Conservation (phyloP, 2,329 filamentous ascomycete genomes). For the Talaromyces sp. region DNA sequence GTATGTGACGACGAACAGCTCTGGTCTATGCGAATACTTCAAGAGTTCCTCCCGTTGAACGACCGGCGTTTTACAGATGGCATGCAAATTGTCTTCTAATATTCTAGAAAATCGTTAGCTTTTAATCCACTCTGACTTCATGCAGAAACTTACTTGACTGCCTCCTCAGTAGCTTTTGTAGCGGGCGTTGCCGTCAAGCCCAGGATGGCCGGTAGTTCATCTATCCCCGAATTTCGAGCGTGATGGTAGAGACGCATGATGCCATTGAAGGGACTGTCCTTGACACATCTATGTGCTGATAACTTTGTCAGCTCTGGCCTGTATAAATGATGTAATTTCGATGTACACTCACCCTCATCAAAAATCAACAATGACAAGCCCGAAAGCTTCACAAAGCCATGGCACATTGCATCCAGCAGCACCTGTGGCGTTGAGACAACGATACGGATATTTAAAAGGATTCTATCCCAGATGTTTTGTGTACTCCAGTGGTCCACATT, state of each 20-base stretch:
- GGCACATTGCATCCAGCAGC: conserved; percentile 67
- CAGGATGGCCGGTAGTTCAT: conserved; percentile 61
- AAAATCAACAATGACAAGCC: conserved; percentile 69
- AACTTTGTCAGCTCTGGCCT: not conserved
- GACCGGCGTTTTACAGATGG: conserved; percentile 66
- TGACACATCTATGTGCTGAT: conserved; percentile 67
- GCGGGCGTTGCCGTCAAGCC: conserved; percentile 80
- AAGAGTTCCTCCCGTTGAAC: conserved; percentile 66
- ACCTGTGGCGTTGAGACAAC: conserved; percentile 76
- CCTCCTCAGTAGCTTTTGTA: conserved; percentile 54
- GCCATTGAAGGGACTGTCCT: conserved; percentile 60
- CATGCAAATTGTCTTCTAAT: conserved; percentile 68
- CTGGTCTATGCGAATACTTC: conserved; percentile 64
- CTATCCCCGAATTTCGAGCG: conserved; percentile 34
- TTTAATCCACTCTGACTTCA: no score
- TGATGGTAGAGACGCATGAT: conserved; percentile 73
- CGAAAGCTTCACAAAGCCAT: conserved; percentile 67
- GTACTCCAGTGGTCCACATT: conserved; percentile 71
- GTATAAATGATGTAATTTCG: not conserved
- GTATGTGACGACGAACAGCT: conserved; percentile 44
- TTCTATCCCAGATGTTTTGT: conserved; percentile 62
- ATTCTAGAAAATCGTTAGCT: conserved; percentile 28
- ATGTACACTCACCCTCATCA: conserved; percentile 65
- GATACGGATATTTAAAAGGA: conserved; percentile 63
- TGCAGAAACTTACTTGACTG: conserved; percentile 47